Evolutionary conservation across 2,329 filamentous ascomycete genomes (phyloP), one percentile per base, ranked within the genome.

Genomic region (Tothia fuscella): DNA sequence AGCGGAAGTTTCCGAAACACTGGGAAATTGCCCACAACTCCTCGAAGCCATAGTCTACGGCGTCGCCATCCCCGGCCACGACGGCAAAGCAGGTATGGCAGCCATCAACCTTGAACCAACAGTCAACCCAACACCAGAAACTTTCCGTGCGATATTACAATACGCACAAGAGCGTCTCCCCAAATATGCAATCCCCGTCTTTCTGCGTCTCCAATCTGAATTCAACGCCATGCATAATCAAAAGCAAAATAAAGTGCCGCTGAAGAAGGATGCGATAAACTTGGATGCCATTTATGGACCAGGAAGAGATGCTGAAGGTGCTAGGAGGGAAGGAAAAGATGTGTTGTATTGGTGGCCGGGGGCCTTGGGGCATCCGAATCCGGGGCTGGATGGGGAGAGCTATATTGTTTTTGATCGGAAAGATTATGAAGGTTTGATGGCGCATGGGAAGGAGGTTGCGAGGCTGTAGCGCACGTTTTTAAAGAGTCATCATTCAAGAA

Each of bases 191-290:
- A 80, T 88, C 1, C 83, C 83, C 0, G 60, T 86, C 2, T 88
- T 88, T 61, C 51, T 87, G 31, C 67, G 82, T 1, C 58, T 84
- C 14, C 68, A 82, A 17, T 61, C 69, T 31, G 64, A 64, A 26
- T 67, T 71, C 43, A 73, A 68, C 20, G 72, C 78, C 5, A 80
- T 76, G 51, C 78, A 82, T 54, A 88, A 86, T 51, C 81, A 85
- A 56, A 88, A 88, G 62, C 82, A 86, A 60, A 83, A 85, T 54
- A 88, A 88, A 56, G 71, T 78, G 2, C 77, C 77, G 0, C 61
- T 86, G 34, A 68, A 79, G 51, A 71, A 73, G 34, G 78, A 82
- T 48, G 80, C 80, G 0, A 71, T 82, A 12, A 72, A 83, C 54
- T 70, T 74, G 3, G 55, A 54, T 4, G 65, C 65, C 44, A 56